Base-by-base conservation (phyloP, 495 filamentous ascomycete genomes). In the Talaromyces thailandensis region DNA sequence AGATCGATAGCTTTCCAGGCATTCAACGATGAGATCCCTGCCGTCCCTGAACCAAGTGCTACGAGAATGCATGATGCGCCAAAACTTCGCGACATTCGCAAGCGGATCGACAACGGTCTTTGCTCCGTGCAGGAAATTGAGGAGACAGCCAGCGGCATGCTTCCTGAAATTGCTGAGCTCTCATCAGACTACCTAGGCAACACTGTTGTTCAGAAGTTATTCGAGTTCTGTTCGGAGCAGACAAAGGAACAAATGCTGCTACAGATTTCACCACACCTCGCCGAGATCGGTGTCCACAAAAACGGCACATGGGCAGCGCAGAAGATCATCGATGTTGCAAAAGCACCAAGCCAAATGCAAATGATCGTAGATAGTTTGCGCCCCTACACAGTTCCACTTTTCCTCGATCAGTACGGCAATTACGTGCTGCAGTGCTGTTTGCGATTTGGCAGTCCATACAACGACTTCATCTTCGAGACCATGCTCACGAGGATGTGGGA, bases 241-340 rank as follows among this genome's bases (percentile, higher is more conserved):
- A 85, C 92, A 53, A 92, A 95, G 68, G 91, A 96, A 75, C 85
- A 88, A 45, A 98, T 98, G 95, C 81, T 98, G 35, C 71, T 75
- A 8, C 86, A 95, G 68, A 93, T 98, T 64, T 82, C 90, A 11
- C 93, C 92, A 60, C 93, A 96, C 71, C 82, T 98, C 68, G 92
- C 92, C 18, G 93, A 98, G 72, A 96, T 98, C 73, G 94, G 94
- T 60, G 86, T 96, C 40, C 94, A 98, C 81, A 98, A 98, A 81
- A 98, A 98, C 67, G 94, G 94, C 48, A 98, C 94, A 5, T 98
- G 94, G 94, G 94, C 94, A 62, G 94, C 93, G 0, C 94, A 98
- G 75, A 98, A 98, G 83, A 98, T 98, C 67, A 97, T 98, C 65
- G 94, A 98, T 73, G 91, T 96, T 21, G 90, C 91, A 65, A 88